Conservation (phyloP, 2,329 filamentous ascomycete genomes). For the Alternaria incomplexa region DNA sequence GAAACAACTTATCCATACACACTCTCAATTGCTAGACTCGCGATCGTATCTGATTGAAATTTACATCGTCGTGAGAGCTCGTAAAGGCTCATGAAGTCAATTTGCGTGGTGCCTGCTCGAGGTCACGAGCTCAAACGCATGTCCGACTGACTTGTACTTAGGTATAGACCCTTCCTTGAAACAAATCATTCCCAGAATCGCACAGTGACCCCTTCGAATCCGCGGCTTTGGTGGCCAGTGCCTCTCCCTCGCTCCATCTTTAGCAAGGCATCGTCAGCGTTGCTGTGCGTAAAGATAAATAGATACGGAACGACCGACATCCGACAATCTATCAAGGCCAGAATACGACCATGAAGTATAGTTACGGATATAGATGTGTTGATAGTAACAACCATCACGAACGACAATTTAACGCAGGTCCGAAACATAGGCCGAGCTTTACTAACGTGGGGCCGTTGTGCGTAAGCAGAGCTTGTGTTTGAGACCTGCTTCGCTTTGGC, state of each 20-base stretch:
- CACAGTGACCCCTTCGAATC: not conserved
- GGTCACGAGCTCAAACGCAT: not conserved
- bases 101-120: not conserved
- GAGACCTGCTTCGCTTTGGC: not conserved
- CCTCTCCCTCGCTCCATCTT: not conserved
- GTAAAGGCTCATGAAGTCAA: not conserved
- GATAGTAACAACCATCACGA: not conserved
- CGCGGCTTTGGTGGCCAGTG: not conserved
- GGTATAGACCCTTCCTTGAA: not conserved
- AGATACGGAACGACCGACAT: not conserved
- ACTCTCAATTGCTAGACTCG: not conserved
- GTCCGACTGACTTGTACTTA: not conserved
- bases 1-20: not conserved
- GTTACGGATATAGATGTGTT: not conserved
- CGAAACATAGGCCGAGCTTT: not conserved
- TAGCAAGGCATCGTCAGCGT: not conserved
- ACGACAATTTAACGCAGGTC: not conserved
- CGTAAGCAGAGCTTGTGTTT: constrained; percentile 7
- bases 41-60: not conserved
- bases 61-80: not conserved
- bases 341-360: not conserved
- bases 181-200: not conserved
- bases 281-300: not conserved
- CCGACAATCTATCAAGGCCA: not conserved
- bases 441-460: constrained; percentile 5